Base-by-base conservation (phyloP, 345 rosid species). In the Kandelia obovata region DNA sequence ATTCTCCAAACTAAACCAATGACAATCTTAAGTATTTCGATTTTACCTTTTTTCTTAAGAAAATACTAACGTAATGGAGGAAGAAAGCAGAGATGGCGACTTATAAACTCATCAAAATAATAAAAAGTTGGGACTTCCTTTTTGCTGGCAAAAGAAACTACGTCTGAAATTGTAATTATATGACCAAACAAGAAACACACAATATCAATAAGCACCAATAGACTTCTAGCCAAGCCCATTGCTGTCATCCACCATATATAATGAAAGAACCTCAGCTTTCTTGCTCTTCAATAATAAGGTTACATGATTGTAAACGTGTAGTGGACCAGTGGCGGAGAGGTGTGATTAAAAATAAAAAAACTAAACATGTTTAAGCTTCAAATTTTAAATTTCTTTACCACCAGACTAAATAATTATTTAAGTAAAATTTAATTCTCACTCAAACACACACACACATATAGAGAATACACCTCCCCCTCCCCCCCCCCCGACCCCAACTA, bases 71-170 rank as follows among this genome's bases (percentile, higher is more conserved):
- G 9, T 34, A 7, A 34, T 1, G 37, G 10, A 7, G 37, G 37
- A 34, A 1, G 46, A 9, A 39, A 39, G 5, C 3, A 23, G 58
- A 1, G 28, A 55, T 23, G 13, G 58, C 6, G 58, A 55, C 27
- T 55, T 1, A 2, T 39, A 9, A 9, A 39, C 49, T 0, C 19
- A 15, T 43, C 16, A 43, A 43, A 43, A 13, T 43, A 43, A 23
- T 56, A 23, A 8, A 56, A 25, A 56, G 59, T 25, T 56, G 30
- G 59, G 59, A 56, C 30, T 25, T 21, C 59, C 59, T 10, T 56
- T 56, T 23, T 7, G 74, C 75, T 23, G 60, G 55, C 63, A 63
- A n/a, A 75, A 71, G 65, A 66, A 76, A 71, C 68, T 63, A 60
- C 74, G 39, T 26, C 6, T 0, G 31, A 20, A 39, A 23, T n/a